Evolutionary conservation across 2,329 filamentous ascomycete genomes (phyloP).

Genomic region (Fusarium phyllophilum): DNA sequence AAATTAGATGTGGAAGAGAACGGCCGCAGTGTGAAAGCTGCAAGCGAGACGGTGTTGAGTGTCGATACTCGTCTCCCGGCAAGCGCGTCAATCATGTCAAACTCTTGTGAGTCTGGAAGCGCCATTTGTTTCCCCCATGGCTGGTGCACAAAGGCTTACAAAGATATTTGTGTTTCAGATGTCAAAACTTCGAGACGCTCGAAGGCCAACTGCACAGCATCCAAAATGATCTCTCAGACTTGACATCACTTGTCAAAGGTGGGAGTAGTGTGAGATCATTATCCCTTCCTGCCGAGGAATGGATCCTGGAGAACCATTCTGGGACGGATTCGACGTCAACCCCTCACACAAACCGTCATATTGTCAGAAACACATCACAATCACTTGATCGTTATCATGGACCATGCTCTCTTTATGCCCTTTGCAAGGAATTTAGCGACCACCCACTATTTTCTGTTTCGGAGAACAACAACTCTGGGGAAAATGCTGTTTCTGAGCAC

Average conservation of each 20-base stretch:
- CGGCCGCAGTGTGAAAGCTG: conserved; percentile 45
- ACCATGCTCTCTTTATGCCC: conserved; percentile 39
- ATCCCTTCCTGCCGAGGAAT: conserved; percentile 14
- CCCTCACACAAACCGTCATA: conserved; percentile 28
- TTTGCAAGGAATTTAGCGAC: conserved; percentile 41
- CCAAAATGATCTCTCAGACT: conserved; percentile 41
- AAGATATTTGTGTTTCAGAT: conserved; percentile 32
- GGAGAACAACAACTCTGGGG: not conserved
- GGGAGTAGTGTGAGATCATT: conserved; percentile 21
- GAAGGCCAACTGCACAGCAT: conserved; percentile 43
- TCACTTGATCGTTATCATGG: conserved; percentile 40
- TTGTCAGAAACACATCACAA: conserved; percentile 33
- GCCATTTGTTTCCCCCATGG: not conserved
- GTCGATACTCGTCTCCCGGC: conserved; percentile 44
- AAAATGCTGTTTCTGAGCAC: conserved; percentile 1
- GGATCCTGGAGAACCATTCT: conserved; percentile 4
- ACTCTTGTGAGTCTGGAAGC: conserved; percentile 39
- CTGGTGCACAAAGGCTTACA: conserved; percentile 32
- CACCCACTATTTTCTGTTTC: conserved; percentile 27
- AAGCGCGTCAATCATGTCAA: conserved; percentile 46
- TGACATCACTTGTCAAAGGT: conserved; percentile 41
- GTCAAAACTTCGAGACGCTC: conserved; percentile 44
- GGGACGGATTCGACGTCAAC: not conserved
- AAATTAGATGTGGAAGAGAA: conserved; percentile 43
- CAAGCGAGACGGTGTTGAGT: conserved; percentile 45